Base-by-base conservation (phyloP, 257 asterid genomes). In the Rauvolfia tetraphylla region DNA sequence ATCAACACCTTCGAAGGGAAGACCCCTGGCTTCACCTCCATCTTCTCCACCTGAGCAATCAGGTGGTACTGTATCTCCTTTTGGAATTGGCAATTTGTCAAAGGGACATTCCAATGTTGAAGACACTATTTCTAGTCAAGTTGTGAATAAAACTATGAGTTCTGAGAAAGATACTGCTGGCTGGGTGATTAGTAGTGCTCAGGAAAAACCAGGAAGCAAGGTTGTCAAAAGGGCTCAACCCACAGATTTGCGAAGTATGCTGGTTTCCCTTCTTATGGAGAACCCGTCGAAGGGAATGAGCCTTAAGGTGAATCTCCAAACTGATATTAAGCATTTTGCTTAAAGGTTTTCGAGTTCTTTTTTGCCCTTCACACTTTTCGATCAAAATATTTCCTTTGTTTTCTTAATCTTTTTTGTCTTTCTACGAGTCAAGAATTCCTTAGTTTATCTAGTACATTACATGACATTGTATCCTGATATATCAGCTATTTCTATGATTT, bases 271-370 rank as follows among this genome's bases (percentile, higher is more conserved):
- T 54, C 96, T 93, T 68, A 82, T 69, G 86, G 97, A 93, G 87
- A 83, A 85, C 75, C 90, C 88, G 57, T 75, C 90, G 56, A 87
- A 84, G 38, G 99, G 98, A 84, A 90, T 93, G 96, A 93, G 90
- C 82, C 85, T 90, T 29, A 90, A 89, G 94, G 99, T 93, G 80
- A 83, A 82, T 71, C 66, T 73, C 79, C 62, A 71, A 72, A 68
- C 57, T 57, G 48, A 25, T 29, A n/a, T 78, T 33, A 31, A 67
- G 41, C 56, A 33, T 44, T 48, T 11, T 34, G 51, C 7, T 44
- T n/a, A 41, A 27, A 58, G 70, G 22, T 36, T 33, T 58, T 33
- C 42, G 4, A 33, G 18, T 62, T 54, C 38, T 57, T 48, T 0
- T 51, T 57, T 41, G 8, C 23, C 25, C 7, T 27, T 12, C 36